Base-by-base conservation (phyloP, 208 protist genomes). In the Leishmania turanica region DNA sequence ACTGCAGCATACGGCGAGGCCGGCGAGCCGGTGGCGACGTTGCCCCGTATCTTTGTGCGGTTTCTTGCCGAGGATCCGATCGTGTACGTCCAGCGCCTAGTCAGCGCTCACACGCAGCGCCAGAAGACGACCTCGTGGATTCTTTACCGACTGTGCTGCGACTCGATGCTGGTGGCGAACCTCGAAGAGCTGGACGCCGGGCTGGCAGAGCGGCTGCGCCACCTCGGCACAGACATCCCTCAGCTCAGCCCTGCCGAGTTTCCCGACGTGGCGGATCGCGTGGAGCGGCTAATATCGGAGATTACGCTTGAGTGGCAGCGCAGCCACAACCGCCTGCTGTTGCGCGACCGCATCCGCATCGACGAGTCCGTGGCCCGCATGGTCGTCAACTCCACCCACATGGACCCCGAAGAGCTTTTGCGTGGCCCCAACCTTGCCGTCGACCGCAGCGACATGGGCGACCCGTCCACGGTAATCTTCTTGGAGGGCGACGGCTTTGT, bases 21-120 rank as follows among this genome's bases (percentile, higher is more conserved):
- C 31, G 65, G 34, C 37, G 42, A 75, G 7, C 21, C n/a, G 21
- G 42, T 78, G 4, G 84, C 78, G 37, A 81, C 85, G 13, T 45
- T 97, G n/a, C 96, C 94, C 1, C 95, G 96, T 53, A 93, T 97
- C 47, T 94, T 95, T 80, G 94, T 98, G 21, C 92, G 92, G 27
- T 89, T 98, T 5, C 86, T 98, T 34, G 93, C 96, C 15, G 95
- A 98, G 84, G 95, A 98, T 81, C 96, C 96, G 19, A 86, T 97
- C 58, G 86, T 96, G 40, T 98, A 96, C 86, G 92, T 96, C 19
- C 91, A 95, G 84, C 93, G 96, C 37, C 89, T 98, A 34, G 78
- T 88, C 49, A 90, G 90, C 76, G 96, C 96, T 17, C 90, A 97
- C 77, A 72, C 84, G 75, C 93, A 97, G 85, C 93, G 96, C 3